Percentiles rank a stretch among this genome's conserved stretches.
phyloP scores from a whole-genome alignment of 331 rosid genomes.

The Quercus tomentella region DNA sequence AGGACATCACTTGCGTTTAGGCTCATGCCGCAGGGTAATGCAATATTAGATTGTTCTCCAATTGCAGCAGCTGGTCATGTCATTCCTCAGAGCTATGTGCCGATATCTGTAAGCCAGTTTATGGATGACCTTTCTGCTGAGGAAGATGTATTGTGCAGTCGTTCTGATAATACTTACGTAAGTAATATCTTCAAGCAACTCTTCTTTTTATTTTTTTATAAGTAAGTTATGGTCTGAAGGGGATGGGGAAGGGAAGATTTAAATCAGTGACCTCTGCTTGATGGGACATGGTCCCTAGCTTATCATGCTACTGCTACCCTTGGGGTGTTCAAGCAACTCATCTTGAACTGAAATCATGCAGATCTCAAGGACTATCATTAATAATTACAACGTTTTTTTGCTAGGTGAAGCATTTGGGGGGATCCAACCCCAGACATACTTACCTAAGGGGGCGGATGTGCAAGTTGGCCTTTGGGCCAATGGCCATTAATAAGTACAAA shows the following conservation, averaged over 20 bases:
- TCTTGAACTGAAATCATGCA: neutral
- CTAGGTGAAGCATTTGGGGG: too few relatives aligned
- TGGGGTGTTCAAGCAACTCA: neutral
- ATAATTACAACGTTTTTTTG: neutral
- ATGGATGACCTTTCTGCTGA: constrained; percentile 98
- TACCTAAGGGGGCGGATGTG: too few relatives aligned
- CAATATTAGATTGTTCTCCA: constrained; percentile 89
- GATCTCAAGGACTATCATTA: neutral
- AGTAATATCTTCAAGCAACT: constrained; percentile 32
- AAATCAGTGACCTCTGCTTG: too few relatives aligned
- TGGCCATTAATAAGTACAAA: neutral
- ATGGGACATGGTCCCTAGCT: too few relatives aligned
- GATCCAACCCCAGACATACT: too few relatives aligned
- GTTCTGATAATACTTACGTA: constrained; percentile 57
- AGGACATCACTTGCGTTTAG: constrained; percentile 95
- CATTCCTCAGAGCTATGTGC: constrained; percentile 82
- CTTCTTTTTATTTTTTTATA: neutral
- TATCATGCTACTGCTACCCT: too few relatives aligned
- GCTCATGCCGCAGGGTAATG: constrained; percentile 95
- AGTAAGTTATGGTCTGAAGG: too few relatives aligned
- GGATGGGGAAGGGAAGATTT: too few relatives aligned
- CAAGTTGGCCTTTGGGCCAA: too few relatives aligned
- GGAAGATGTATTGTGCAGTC: constrained; percentile 68
- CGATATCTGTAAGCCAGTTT: constrained; percentile 96
- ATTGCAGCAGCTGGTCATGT: constrained; percentile 95